Percentiles rank a stretch among this genome's conserved stretches.
Evolutionary conservation across 1,139 yeast genomes (phyloP).

Genomic region (Scheffersomyces quercinus): DNA sequence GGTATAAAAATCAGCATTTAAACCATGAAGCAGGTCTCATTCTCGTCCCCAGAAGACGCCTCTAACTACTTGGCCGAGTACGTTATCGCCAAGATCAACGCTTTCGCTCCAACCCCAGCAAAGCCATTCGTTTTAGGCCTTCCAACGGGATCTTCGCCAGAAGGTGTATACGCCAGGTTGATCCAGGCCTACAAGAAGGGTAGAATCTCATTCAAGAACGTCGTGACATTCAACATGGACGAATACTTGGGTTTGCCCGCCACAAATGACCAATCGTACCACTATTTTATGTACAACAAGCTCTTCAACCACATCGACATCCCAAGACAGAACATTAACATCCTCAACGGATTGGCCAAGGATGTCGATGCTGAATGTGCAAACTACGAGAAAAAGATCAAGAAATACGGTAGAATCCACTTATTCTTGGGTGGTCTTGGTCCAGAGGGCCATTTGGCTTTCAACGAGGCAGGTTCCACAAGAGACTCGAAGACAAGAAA

Average conservation of each 20-base stretch:
- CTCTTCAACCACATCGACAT: slow-evolving; percentile 62
- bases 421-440: slow-evolving; percentile 65
- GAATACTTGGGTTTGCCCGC: slow-evolving; percentile 57
- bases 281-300: slow-evolving; percentile 60
- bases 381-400: slow-evolving; percentile 52
- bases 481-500: slow-evolving; percentile 50
- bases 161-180: slow-evolving; percentile 52
- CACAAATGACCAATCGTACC: slow-evolving; percentile 54
- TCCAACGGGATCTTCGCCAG: slow-evolving; percentile 70
- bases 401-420: slow-evolving; percentile 52
- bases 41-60: slow-evolving; percentile 44
- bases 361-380: slow-evolving; percentile 51
- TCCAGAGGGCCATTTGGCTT: slow-evolving; percentile 66
- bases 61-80: slow-evolving; percentile 52
- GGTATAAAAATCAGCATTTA: slow-evolving; percentile 1
- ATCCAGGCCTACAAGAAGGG: slow-evolving; percentile 49
- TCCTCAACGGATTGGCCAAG: slow-evolving; percentile 53
- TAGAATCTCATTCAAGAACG: slow-evolving; percentile 50
- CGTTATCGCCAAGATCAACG: slow-evolving; percentile 46
- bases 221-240: slow-evolving; percentile 65
- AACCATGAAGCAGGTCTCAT: slow-evolving; percentile 41
- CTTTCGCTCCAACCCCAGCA: slow-evolving; percentile 45
- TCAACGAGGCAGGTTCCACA: slow-evolving; percentile 59
- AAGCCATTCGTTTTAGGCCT: slow-evolving; percentile 61
- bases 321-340: slow-evolving; percentile 54